Conservation (phyloP, 176 grass and related monocot species). For the Phoenix roebelenii region DNA sequence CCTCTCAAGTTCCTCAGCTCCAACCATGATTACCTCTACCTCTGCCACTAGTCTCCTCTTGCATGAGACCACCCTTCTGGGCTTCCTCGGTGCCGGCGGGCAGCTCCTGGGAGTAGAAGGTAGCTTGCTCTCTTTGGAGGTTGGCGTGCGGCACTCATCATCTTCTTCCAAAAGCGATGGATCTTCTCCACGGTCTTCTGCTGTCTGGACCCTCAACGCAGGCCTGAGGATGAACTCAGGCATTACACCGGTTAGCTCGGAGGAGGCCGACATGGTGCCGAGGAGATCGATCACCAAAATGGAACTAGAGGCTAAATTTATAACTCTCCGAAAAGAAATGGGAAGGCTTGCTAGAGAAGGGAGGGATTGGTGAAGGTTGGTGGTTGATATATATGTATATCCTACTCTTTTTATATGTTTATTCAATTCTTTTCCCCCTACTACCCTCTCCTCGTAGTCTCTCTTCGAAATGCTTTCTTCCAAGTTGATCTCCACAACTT, state of each 20-base stretch:
- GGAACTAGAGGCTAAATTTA: too few species aligned
- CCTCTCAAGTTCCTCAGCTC: background rate
- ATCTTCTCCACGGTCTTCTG: background rate
- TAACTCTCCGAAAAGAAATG: too few species aligned
- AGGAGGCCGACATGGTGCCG: constrained; percentile 5
- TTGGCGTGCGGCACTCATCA: constrained; percentile 15
- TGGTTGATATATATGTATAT: background rate
- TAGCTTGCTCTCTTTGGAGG: constrained; percentile 11
- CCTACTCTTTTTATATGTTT: background rate
- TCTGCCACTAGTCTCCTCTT: background rate
- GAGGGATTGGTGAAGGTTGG: background rate
- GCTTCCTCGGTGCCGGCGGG: constrained; percentile 2
- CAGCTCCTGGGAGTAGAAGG: constrained; percentile 3
- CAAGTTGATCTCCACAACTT: constrained; percentile 18
- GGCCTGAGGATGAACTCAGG: background rate
- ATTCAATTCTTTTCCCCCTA: too few species aligned
- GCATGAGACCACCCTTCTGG: too few species aligned
- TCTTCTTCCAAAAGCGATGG: background rate
- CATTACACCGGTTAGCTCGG: background rate
- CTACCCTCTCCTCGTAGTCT: background rate
- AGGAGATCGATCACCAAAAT: background rate
- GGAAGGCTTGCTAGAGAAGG: too few species aligned
- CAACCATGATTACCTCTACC: constrained; percentile 15
- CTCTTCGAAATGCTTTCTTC: constrained; percentile 6
- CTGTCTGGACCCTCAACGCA: background rate